Base-by-base conservation (phyloP, 805 yeast genomes). In the Saturnispora sekii region DNA sequence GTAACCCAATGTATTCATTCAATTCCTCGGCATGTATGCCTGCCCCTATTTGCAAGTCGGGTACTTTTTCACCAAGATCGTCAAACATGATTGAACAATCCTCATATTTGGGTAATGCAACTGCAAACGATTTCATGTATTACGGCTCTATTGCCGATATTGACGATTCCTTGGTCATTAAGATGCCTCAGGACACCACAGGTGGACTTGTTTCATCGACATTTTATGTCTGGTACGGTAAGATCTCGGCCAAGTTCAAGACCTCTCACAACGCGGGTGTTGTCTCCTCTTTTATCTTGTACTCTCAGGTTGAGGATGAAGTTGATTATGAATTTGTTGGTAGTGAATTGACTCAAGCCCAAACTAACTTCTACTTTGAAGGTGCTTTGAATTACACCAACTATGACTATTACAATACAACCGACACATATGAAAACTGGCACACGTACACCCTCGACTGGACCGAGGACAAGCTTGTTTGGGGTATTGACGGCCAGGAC, bases 321-420 rank as follows among this genome's bases (percentile, higher is more conserved):
- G 74, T 88, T 55, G 97, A 89, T 73, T 79, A 65, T 58, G 96
- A 89, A 68, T 81, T 79, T 53, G 81, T 87, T 51, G 97, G 97
- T 48, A 74, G 74, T 56, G 76, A 83, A 57, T 64, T 84, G 56
- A 70, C 72, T 30, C 60, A 64, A 17, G 84, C 79, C 1, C 89
- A 89, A 70, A 69, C 88, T 26, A 89, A 89, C 66, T 88, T 60
- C 71, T 89, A 84, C 68, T 79, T 76, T 61, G 79, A 82, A 60
- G 96, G 90, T 62, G 62, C 68, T 30, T 68, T 79, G 58, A 75
- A 84, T 68, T 84, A 78, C 63, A 70, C 79, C 31, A 82, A 84
- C 61, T 71, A 76, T 51, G 57, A 51, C 14, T 66, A 70, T 52
- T 57, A 68, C 36, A 43, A 70, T 6, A 66, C 76, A 51, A 49